Conservation (phyloP, 2,329 filamentous ascomycete genomes). For the Penicillium vulpinum region DNA sequence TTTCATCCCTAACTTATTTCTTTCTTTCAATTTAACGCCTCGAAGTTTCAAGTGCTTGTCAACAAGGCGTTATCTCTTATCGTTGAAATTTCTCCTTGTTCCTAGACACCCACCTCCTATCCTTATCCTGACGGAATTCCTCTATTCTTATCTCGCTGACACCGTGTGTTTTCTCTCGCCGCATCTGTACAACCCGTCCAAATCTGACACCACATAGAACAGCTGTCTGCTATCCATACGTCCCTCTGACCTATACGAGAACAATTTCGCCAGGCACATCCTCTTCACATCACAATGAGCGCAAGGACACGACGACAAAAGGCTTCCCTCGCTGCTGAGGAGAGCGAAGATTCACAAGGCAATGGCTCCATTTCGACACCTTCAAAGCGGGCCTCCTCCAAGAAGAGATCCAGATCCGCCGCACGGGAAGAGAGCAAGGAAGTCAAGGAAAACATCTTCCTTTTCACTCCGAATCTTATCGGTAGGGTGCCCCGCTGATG, state of each 20-base stretch:
- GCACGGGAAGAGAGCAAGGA: conserved; percentile 50
- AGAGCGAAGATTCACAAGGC: conserved; percentile 31
- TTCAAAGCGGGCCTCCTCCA: conserved; percentile 28
- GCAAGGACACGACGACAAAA: conserved; percentile 44
- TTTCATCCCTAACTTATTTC: not conserved
- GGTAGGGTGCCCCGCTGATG: conserved; percentile 53
- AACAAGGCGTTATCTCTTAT: not conserved
- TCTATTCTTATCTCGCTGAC: conserved; percentile 5
- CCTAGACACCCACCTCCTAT: not conserved
- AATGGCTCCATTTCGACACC: conserved; percentile 36
- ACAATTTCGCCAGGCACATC: not conserved
- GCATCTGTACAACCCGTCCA: not conserved
- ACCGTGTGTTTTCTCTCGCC: not conserved
- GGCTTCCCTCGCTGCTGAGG: conserved; percentile 34
- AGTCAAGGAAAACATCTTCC: conserved; percentile 71
- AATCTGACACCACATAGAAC: not conserved
- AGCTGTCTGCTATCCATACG: not conserved
- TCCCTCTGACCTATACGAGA: not conserved
- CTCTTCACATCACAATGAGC: conserved; percentile 31
- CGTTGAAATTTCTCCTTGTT: not conserved
- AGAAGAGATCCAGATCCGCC: conserved; percentile 29
- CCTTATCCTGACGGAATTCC: conserved; percentile 1
- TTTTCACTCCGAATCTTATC: conserved; percentile 80
- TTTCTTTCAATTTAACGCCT: not conserved
- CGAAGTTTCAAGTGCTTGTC: not conserved